A percentile compares a stretch with the other conserved stretches of the same genome.
Evolutionary conservation across 2,329 filamentous ascomycete species (phyloP).

Genomic region (Diaporthe citrichinensis): DNA sequence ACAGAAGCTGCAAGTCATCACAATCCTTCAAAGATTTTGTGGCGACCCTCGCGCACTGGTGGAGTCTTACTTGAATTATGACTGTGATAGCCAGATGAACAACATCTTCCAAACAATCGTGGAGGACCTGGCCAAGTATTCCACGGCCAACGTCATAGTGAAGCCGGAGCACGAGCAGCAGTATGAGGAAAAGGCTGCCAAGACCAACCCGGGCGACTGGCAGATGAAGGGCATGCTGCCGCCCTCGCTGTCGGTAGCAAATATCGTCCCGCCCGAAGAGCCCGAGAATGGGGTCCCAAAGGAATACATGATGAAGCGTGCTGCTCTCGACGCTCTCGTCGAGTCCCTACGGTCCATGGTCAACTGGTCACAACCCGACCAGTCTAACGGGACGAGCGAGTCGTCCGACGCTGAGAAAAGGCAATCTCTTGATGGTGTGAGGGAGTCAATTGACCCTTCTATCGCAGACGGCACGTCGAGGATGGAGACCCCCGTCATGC

Average conservation of each 20-base stretch:
- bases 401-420: slow-evolving; percentile 65
- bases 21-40: slow-evolving; percentile 85
- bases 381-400: slow-evolving; percentile 72
- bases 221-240: slow-evolving; percentile 88
- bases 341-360: slow-evolving; percentile 91
- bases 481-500: slow-evolving; percentile 69
- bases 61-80: slow-evolving; percentile 97
- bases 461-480: slow-evolving; percentile 72
- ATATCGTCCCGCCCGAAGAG: slow-evolving; percentile 74
- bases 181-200: slow-evolving; percentile 84
- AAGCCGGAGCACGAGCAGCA: slow-evolving; percentile 85
- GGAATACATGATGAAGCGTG: slow-evolving; percentile 92
- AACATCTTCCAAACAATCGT: slow-evolving; percentile 98
- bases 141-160: slow-evolving; percentile 82
- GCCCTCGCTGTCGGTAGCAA: slow-evolving; percentile 85
- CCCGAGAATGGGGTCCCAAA: slow-evolving; percentile 81
- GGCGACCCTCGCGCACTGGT: slow-evolving; percentile 90
- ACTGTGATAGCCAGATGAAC: slow-evolving; percentile 94
- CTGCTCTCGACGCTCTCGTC: slow-evolving; percentile 89
- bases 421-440: slow-evolving; percentile 66
- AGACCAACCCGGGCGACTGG: slow-evolving; percentile 79
- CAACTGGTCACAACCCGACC: slow-evolving; percentile 83
- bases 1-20: slow-evolving; percentile 94
- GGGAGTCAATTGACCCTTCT: slow-evolving; percentile 84
- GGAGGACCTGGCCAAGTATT: slow-evolving; percentile 91